phyloP scores from a whole-genome alignment of 768 basidiomycete species.

The Scleroderma bovista region DNA sequence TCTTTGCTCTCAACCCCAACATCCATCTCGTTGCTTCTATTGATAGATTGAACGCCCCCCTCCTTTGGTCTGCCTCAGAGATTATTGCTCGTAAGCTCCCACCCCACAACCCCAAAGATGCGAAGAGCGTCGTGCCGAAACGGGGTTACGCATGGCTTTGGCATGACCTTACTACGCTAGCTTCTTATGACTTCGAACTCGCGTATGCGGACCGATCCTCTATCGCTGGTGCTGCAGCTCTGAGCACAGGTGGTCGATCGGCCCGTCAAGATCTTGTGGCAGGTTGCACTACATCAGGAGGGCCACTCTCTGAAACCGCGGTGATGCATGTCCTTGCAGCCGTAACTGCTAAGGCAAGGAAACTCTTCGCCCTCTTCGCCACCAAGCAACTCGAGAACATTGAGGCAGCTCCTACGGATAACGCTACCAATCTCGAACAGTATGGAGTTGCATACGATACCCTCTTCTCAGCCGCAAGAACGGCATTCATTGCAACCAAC shows the following conservation, averaged over 20 bases:
- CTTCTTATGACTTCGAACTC: slow-evolving; percentile 75
- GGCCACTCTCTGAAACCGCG: slow-evolving; percentile 66
- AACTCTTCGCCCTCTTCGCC: slow-evolving; percentile 71
- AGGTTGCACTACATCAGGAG: slow-evolving; percentile 24
- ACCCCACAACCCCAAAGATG: slow-evolving; percentile 11
- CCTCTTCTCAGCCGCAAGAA: slow-evolving; percentile 68
- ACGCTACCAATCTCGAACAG: slow-evolving; percentile 37
- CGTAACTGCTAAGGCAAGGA: slow-evolving; percentile 83
- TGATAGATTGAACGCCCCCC: slow-evolving; percentile 80
- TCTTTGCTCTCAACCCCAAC: slow-evolving; percentile 65
- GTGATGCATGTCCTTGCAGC: slow-evolving; percentile 79
- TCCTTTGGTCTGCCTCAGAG: slow-evolving; percentile 78
- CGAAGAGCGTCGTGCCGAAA: slow-evolving; percentile 13
- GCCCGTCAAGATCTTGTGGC: slow-evolving; percentile 23
- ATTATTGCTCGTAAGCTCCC: slow-evolving; percentile 45
- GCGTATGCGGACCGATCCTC: slow-evolving; percentile 60
- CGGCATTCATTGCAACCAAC: slow-evolving; percentile 84
- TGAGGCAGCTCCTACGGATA: slow-evolving; percentile 13
- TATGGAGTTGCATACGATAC: slow-evolving; percentile 59
- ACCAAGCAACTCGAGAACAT: slow-evolving; percentile 61
- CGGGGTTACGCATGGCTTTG: slow-evolving; percentile 74
- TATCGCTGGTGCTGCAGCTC: slow-evolving; percentile 44
- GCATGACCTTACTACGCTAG: slow-evolving; percentile 88
- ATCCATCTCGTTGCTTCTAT: slow-evolving; percentile 83
- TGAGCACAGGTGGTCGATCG: slow-evolving; percentile 23